Percentiles rank a stretch among this genome's conserved stretches.
Evolutionary conservation across 768 basidiomycete genomes (phyloP).

Genomic region (Floccularia luteovirens): DNA sequence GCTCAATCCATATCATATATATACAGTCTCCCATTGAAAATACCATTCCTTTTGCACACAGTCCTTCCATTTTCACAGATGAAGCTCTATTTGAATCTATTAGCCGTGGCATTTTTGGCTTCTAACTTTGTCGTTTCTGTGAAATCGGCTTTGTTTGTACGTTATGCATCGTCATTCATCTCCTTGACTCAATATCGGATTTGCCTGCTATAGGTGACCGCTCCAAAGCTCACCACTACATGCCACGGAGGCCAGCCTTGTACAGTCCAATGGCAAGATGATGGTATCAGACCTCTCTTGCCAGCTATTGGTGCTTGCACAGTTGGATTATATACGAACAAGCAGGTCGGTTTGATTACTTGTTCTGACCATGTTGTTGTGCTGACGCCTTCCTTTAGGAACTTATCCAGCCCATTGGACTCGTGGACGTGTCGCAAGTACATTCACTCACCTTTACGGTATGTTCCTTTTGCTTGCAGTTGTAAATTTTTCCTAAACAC

Average conservation of each 20-base stretch:
- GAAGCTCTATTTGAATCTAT: too few species aligned
- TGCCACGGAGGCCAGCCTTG: slow-evolving; percentile 52
- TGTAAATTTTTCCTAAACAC: slow-evolving; percentile 2
- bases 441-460: slow-evolving; percentile 53
- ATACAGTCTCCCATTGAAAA: too few species aligned
- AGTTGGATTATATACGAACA: slow-evolving; percentile 53
- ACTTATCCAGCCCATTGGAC: slow-evolving; percentile 48
- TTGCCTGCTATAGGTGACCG: slow-evolving; percentile 30
- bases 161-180: slow-evolving; percentile 8
- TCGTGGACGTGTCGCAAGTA: slow-evolving; percentile 42
- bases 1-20: too few species aligned
- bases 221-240: slow-evolving; percentile 30
- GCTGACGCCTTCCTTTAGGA: slow-evolving; percentile 22
- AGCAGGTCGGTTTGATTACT: slow-evolving; percentile 32
- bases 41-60: too few species aligned
- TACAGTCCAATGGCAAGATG: slow-evolving; percentile 54
- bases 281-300: slow-evolving; percentile 46
- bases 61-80: too few species aligned
- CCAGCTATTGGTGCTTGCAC: slow-evolving; percentile 40
- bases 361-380: not conserved
- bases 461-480: slow-evolving; percentile 9
- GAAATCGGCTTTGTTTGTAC: slow-evolving; percentile 33
- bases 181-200: not conserved
- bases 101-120: slow-evolving; percentile 13
- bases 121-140: slow-evolving; percentile 18